Evolutionary conservation across 306 rosid species (phyloP).

Genomic region (Begonia peltatifolia): DNA sequence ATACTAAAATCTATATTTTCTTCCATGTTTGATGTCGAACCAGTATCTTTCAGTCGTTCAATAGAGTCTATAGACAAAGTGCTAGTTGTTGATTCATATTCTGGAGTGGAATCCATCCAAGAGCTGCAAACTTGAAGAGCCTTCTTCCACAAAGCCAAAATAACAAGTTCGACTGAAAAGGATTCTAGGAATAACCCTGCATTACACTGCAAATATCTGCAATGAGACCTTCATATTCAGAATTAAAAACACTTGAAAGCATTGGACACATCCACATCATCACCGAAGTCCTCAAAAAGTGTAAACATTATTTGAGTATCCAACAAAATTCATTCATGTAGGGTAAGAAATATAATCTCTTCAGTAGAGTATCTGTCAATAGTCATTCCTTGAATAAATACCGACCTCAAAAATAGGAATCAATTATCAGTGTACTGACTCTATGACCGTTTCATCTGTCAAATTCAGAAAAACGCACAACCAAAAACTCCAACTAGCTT

Average conservation of each 20-base stretch:
- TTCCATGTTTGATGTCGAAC: slow-evolving; percentile 18
- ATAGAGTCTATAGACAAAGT: slow-evolving; percentile 24
- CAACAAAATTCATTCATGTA: no score
- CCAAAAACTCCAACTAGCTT: no score
- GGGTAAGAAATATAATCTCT: no score
- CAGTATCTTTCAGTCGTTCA: slow-evolving; percentile 11
- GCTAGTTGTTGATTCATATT: slow-evolving; percentile 21
- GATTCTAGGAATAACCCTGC: slow-evolving; percentile 47
- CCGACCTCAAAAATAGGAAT: no score
- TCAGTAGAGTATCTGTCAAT: no score
- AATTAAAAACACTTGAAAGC: neutral
- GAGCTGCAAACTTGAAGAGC: slow-evolving; percentile 42
- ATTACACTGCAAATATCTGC: slow-evolving; percentile 39
- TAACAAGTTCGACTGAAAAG: slow-evolving; percentile 66
- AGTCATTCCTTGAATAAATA: no score
- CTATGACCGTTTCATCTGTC: no score
- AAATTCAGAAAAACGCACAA: no score
- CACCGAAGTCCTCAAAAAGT: no score
- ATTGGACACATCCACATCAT: no score
- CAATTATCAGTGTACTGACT: no score
- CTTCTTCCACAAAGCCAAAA: slow-evolving; percentile 85
- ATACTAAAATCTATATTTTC: slow-evolving; percentile 35
- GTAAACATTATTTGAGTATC: no score
- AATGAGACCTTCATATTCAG: slow-evolving; percentile 9
- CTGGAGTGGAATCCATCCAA: slow-evolving; percentile 30